Conservation (phyloP, 192 early-diverging fungal species). For the Entomortierella lignicola region DNA sequence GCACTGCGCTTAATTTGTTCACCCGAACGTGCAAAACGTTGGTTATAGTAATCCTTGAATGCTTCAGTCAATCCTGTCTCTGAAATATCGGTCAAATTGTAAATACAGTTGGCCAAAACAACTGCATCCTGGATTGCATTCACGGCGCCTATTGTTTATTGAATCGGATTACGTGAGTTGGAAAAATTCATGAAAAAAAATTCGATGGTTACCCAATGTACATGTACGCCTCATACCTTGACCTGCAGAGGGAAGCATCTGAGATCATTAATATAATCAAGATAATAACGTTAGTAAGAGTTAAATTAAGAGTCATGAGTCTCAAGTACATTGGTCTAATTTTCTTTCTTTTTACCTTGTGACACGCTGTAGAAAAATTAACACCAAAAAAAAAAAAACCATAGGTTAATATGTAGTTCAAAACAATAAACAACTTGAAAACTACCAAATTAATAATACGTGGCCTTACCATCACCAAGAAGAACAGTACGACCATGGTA, state of each 20-base stretch:
- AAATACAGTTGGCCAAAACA: constrained; percentile 30
- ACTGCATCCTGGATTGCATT: constrained; percentile 36
- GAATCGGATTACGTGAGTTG: constrained; percentile 1
- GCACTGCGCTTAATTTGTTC: constrained; percentile 1
- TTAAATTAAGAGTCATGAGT: not conserved
- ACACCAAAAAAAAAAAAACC: not conserved
- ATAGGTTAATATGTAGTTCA: not conserved
- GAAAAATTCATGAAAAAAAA: not conserved
- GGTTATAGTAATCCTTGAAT: constrained; percentile 19
- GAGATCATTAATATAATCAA: not conserved
- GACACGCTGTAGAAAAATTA: not conserved
- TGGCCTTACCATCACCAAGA: constrained; percentile 14
- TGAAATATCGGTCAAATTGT: not conserved
- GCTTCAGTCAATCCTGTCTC: constrained; percentile 4
- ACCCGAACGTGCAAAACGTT: constrained; percentile 5
- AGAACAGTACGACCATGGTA: constrained; percentile 11
- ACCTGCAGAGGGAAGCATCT: constrained; percentile 1
- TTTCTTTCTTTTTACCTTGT: not conserved
- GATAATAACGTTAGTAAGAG: not conserved
- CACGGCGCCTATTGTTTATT: constrained; percentile 8
- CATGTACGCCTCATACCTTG: not conserved
- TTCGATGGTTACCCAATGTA: not conserved
- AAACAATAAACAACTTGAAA: not conserved
- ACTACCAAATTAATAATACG: not conserved
- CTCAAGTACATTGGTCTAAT: not conserved